A percentile compares a stretch with the other conserved stretches of the same genome.
Evolutionary conservation across 441 rosid genomes (phyloP).

Genomic region (Corymbia citriodora): DNA sequence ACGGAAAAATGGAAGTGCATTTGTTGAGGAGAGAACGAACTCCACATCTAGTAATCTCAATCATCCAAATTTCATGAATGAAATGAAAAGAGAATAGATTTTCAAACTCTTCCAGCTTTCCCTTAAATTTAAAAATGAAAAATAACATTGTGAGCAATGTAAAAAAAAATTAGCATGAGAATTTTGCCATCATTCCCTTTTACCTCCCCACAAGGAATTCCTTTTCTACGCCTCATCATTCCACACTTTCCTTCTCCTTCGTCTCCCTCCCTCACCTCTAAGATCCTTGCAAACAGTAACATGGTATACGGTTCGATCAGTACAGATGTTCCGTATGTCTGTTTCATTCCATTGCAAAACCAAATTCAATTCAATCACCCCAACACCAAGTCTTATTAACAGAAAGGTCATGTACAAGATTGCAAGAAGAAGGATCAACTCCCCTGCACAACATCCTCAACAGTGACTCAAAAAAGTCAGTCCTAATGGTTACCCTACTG

Average conservation of each 20-base stretch:
- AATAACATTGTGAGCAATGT: not conserved
- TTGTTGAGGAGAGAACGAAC: not conserved
- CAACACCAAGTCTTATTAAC: not conserved
- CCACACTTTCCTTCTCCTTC: not conserved
- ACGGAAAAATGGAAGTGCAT: not conserved
- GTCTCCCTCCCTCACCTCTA: not conserved
- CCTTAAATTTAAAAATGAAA: not conserved
- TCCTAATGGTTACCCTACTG: slow-evolving; percentile 21
- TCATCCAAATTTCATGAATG: not conserved
- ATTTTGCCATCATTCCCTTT: not conserved
- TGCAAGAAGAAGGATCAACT: slow-evolving; percentile 4
- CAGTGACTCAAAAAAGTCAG: slow-evolving; percentile 12
- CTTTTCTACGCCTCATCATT: not conserved
- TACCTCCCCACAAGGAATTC: not conserved
- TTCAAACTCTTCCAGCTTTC: not conserved
- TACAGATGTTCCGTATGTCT: not conserved
- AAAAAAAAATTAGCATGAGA: not conserved
- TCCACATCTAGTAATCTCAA: not conserved
- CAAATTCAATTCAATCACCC: not conserved
- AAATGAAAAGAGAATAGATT: not conserved
- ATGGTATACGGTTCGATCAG: not conserved
- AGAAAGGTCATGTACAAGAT: slow-evolving; percentile 20
- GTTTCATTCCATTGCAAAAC: not conserved
- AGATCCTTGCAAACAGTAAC: not conserved
- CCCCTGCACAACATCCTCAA: not conserved